Conservation (phyloP, 257 asterid species). For the Datura wrightii region DNA sequence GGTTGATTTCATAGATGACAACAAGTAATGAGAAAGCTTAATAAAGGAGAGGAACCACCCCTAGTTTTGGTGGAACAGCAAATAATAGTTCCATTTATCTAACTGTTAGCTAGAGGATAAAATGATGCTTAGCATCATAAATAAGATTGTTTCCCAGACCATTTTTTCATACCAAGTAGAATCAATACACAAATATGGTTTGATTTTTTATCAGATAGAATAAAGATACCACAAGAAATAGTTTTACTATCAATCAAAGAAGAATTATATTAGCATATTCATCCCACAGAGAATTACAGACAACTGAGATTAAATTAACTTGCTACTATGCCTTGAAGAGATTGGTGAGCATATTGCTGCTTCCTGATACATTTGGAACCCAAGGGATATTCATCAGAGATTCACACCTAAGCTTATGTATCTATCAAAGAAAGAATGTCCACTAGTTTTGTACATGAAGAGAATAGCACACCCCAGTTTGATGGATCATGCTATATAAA, state of each 20-base stretch:
- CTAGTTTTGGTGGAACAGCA: neutral
- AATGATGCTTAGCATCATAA: conserved; percentile 5
- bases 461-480: neutral
- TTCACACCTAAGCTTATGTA: neutral
- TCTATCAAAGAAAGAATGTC: neutral
- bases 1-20: neutral
- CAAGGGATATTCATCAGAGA: neutral
- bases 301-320: neutral
- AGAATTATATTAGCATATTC: neutral
- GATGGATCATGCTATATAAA: neutral
- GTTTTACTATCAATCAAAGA: neutral
- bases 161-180: conserved; percentile 7
- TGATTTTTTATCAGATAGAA: neutral
- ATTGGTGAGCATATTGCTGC: neutral
- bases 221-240: neutral
- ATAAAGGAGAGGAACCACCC: neutral
- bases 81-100: conserved; percentile 2
- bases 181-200: neutral
- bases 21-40: neutral
- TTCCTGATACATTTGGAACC: neutral
- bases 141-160: neutral
- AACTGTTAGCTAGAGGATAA: neutral
- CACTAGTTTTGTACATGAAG: neutral
- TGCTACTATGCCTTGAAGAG: neutral
- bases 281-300: neutral